Conservation (phyloP, 257 asterid genomes). For the Haberlea rhodopensis region DNA sequence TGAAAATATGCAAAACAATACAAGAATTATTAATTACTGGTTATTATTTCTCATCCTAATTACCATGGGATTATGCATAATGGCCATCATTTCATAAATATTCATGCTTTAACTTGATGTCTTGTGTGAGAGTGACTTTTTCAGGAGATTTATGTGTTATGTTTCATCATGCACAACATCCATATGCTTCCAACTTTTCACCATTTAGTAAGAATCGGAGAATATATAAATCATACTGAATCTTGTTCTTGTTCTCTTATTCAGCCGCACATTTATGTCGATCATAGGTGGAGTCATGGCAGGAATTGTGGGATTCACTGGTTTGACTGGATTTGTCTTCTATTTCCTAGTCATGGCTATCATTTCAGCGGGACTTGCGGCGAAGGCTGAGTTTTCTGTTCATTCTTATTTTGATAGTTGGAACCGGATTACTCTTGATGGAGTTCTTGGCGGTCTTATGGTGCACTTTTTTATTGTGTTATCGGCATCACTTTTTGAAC, state of each 20-base stretch:
- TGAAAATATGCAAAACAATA: slow-evolving; percentile 45
- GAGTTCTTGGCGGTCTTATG: slow-evolving; percentile 79
- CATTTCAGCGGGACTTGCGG: slow-evolving; percentile 66
- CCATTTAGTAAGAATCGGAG: background rate
- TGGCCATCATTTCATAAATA: background rate
- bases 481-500: slow-evolving; percentile 6
- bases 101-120: background rate
- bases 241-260: background rate
- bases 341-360: slow-evolving; percentile 78
- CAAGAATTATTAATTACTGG: slow-evolving; percentile 43
- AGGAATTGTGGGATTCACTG: slow-evolving; percentile 68
- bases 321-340: slow-evolving; percentile 70
- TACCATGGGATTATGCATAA: background rate
- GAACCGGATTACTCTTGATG: slow-evolving; percentile 71
- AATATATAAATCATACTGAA: background rate
- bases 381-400: slow-evolving; percentile 75
- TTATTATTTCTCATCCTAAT: slow-evolving; percentile 13
- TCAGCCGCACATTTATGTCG: slow-evolving; percentile 53
- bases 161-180: too few species aligned
- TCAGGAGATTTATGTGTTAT: background rate
- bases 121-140: background rate
- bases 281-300: slow-evolving; percentile 77
- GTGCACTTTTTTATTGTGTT: slow-evolving; percentile 32
- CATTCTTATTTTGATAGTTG: slow-evolving; percentile 73
- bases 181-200: background rate